Base-by-base conservation (phyloP, 768 basidiomycete genomes). In the Suillus subalutaceus region DNA sequence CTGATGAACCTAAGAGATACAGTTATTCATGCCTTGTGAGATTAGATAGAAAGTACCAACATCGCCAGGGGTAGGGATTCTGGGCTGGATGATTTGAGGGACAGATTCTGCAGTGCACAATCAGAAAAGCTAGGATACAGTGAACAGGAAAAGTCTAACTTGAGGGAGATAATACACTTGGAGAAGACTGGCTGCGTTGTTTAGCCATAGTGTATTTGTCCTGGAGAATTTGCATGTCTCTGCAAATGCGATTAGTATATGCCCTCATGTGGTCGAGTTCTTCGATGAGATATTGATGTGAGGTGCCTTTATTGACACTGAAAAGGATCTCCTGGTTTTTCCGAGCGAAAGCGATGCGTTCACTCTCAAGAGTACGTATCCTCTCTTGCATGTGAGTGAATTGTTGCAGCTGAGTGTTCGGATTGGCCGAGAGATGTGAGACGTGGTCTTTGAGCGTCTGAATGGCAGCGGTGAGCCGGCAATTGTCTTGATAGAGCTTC, bases 401-500 rank as follows among this genome's bases (percentile, higher is more conserved):
- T 40, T 65, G 66, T 23, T 66, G 67, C 1, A 68, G 52, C 53
- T 75, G 73, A 20, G 65, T 16, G 15, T 67, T 69, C 43, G 65
- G 65, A 16, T 70, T 67, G 2, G 72, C 72, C 5, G 57, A 68
- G 48, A 71, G 3, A 35, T 73, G 66, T 2, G 71, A 40, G 13
- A 79, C 55, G 23, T 75, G 78, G 26, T 77, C 74, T 43, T 78
- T 74, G 63, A 80, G 77, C 43, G 61, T 62, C 44, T 72, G 72
- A 38, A 80, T 70, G 1, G 71, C 65, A 50, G 69, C 67, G 0
- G 78, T 73, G 9, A 75, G 74, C n/a, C 65, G 72, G 50, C 66
- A 69, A 65, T 84, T 84, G 67, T 84, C 82, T 40, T 77, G 68
- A 63, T 75, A 82, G 46, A 83, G 65, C 64, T 73, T 79, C 62